These are phyloP conservation scores for Hymenoscyphus fraxineus DNA, from an alignment of 2,329 filamentous ascomycete species.

Conservation along the genomic window DNA sequence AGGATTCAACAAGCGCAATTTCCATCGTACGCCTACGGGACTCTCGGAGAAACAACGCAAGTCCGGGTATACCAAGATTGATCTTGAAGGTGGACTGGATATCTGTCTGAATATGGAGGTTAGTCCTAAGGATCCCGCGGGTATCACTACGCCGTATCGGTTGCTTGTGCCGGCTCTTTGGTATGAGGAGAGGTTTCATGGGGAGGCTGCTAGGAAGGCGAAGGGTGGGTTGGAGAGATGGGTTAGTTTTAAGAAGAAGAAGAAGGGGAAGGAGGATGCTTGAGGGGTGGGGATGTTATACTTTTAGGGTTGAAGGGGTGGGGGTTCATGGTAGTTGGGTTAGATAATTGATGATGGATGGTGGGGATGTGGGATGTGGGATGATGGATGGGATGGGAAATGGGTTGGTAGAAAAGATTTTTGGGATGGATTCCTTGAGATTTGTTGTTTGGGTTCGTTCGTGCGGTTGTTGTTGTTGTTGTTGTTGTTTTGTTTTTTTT, in stretches of 20 bases:
- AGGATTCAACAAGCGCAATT: conserved; percentile 33
- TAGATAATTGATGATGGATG: background rate
- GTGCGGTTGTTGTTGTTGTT: background rate
- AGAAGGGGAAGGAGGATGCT: conserved; percentile 5
- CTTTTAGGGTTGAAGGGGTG: background rate
- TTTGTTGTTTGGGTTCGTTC: background rate
- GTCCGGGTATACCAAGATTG: conserved; percentile 56
- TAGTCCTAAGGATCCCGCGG: conserved; percentile 77
- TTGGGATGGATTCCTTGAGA: too few relatives aligned
- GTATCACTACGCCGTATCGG: conserved; percentile 83
- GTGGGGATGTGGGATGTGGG: background rate
- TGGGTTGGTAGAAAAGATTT: too few relatives aligned
- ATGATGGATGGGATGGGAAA: background rate
- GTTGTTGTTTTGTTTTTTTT: background rate
- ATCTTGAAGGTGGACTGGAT: conserved; percentile 80
- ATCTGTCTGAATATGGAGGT: conserved; percentile 88
- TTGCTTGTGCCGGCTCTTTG: conserved; percentile 77
- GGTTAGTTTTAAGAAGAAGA: conserved; percentile 18
- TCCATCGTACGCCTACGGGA: conserved; percentile 68
- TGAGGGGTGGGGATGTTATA: background rate
- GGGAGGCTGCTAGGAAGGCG: conserved; percentile 14
- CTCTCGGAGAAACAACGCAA: conserved; percentile 60
- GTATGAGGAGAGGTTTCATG: conserved; percentile 39
- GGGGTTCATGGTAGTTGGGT: too few relatives aligned
- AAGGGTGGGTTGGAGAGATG: conserved; percentile 19